phyloP scores from a whole-genome alignment of 371 early-diverging fungal species.

The Syncephalastrum contaminatum region DNA sequence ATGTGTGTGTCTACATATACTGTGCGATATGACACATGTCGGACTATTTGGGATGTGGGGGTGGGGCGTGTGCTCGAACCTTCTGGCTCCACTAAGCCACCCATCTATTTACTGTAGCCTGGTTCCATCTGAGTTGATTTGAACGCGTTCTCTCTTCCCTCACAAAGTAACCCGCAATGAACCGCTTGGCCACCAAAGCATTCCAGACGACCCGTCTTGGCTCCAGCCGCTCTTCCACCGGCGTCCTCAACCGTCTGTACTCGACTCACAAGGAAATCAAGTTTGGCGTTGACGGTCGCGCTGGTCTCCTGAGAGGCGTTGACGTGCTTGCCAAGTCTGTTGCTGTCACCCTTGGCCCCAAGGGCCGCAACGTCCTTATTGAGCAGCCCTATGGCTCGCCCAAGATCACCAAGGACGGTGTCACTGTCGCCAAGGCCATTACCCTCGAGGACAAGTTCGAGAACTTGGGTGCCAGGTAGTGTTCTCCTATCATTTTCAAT shows the following conservation, averaged over 20 bases:
- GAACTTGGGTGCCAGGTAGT: constrained; percentile 91
- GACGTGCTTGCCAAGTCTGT: constrained; percentile 96
- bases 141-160: constrained; percentile 12
- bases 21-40: too few relatives aligned
- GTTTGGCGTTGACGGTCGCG: constrained; percentile 96
- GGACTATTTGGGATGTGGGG: too few relatives aligned
- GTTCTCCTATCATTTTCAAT: neutral
- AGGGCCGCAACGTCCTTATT: constrained; percentile 97
- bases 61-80: too few relatives aligned
- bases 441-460: constrained; percentile 95
- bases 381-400: constrained; percentile 97
- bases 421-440: constrained; percentile 97
- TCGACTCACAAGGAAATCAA: constrained; percentile 93
- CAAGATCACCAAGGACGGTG: constrained; percentile 99
- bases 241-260: constrained; percentile 65
- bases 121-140: too few relatives aligned
- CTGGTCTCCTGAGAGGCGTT: constrained; percentile 89
- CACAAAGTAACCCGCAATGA: constrained; percentile 22
- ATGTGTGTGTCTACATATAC: too few relatives aligned
- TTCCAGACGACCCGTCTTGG: constrained; percentile 27
- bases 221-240: constrained; percentile 30
- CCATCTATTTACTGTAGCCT: too few relatives aligned
- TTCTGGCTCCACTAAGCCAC: too few relatives aligned
- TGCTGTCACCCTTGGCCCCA: constrained; percentile 97
- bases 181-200: constrained; percentile 43